Evolutionary conservation across 2,329 filamentous ascomycete genomes (phyloP), one percentile per base, ranked within the genome.

Genomic region (Beauveria australis): DNA sequence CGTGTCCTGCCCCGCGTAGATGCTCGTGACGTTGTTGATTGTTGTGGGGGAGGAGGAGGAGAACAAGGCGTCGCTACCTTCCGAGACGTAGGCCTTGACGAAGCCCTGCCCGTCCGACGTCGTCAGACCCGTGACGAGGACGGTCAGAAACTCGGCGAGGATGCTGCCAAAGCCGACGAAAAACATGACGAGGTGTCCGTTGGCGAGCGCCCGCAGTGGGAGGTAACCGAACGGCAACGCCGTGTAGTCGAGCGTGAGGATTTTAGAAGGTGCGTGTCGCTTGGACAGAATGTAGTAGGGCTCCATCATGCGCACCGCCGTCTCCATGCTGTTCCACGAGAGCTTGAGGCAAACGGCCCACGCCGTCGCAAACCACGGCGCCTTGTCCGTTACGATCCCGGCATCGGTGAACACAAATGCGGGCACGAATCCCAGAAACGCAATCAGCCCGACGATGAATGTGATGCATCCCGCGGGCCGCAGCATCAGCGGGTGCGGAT

Each of bases 201-300:
- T 89, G 40, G 82, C 64, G 10, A 87, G 74, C 3, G 86, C 87
- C 62, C 80, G 78, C 51, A 88, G 66, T 0, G 86, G 83, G 24
- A 89, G 79, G 71, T 81, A 85, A 3, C 83, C 83, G 58, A 89
- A 89, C 5, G 88, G 86, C 66, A 89, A 82, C 30, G 86, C 86
- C 0, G 86, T 88, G 71, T 91, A 91, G 71, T 91, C 88, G 10
- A 91, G 80, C 0, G 84, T 86, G 7, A 91, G 79, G 2, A 84
- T 87, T 64, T 79, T 82, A 7, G 87, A 77, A 0, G 85, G 82
- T 3, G 88, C 87, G 64, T 88, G 82, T 3, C 88, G 81, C 57
- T 78, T 78, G 16, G 83, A 87, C 2, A 91, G 80, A 62, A 89
- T 82, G 69, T 87, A 89, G 68, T 88, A 91, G 2, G 88, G 88